phyloP scores from a whole-genome alignment of 176 grass and related monocot species.

The Typha latifolia region DNA sequence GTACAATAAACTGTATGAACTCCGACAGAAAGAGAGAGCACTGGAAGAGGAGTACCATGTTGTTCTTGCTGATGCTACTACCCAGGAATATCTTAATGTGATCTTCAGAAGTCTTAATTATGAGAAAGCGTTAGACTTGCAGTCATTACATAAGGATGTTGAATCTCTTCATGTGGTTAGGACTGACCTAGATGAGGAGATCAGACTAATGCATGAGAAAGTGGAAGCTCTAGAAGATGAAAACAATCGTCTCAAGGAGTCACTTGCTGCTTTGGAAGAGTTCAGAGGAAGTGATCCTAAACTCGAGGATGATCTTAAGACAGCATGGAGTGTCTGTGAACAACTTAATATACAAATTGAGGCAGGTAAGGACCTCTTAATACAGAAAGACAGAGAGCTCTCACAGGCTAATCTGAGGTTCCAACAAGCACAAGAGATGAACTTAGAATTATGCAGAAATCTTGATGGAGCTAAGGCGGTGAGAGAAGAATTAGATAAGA shows the following conservation, averaged over 20 bases:
- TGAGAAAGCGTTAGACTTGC: constrained; percentile 51
- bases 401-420: constrained; percentile 40
- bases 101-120: constrained; percentile 47
- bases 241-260: too few relatives aligned
- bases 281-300: too few relatives aligned
- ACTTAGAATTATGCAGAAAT: constrained; percentile 37
- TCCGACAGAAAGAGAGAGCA: constrained; percentile 28
- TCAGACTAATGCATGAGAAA: too few relatives aligned
- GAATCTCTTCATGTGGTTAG: too few relatives aligned
- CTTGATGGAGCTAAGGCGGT: constrained; percentile 15
- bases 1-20: constrained; percentile 37
- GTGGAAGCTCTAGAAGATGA: too few relatives aligned
- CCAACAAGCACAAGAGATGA: constrained; percentile 25
- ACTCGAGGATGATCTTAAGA: too few relatives aligned
- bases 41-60: constrained; percentile 41
- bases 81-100: constrained; percentile 51
- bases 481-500: constrained; percentile 11
- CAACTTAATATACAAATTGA: too few relatives aligned
- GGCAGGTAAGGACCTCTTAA: too few relatives aligned
- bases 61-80: constrained; percentile 43
- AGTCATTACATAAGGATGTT: constrained; percentile 26
- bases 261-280: too few relatives aligned
- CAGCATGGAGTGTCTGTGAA: too few relatives aligned
- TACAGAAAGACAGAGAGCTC: constrained; percentile 13
- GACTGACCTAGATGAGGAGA: too few relatives aligned